phyloP scores from a whole-genome alignment of 2,329 filamentous ascomycete species.

The Metarhizium robertsii region DNA sequence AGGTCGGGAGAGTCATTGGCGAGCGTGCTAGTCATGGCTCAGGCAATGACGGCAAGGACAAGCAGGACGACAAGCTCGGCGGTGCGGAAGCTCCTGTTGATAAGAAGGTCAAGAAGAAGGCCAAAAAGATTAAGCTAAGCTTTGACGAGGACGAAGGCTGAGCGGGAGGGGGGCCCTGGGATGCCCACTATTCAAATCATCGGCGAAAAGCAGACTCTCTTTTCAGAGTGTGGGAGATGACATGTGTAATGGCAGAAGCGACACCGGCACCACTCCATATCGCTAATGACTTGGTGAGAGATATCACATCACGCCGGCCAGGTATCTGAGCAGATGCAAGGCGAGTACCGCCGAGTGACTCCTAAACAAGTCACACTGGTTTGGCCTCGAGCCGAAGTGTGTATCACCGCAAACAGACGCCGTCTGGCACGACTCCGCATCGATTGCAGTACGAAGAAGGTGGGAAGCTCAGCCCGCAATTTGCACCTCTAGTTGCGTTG shows the following conservation, averaged over 20 bases:
- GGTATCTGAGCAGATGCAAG: neutral
- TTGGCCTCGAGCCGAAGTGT: neutral
- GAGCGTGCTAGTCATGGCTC: slow-evolving; percentile 20
- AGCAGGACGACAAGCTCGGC: slow-evolving; percentile 7
- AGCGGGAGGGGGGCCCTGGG: slow-evolving; percentile 9
- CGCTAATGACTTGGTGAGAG: neutral
- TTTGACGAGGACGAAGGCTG: slow-evolving; percentile 52
- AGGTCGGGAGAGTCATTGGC: slow-evolving; percentile 30
- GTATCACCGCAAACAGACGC: slow-evolving; percentile 2
- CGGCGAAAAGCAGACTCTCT: slow-evolving; percentile 7
- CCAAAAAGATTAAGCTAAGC: slow-evolving; percentile 59
- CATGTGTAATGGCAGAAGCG: neutral
- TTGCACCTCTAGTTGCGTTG: neutral
- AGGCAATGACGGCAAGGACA: slow-evolving; percentile 6
- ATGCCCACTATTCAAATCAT: neutral
- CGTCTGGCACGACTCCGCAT: neutral
- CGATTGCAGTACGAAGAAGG: neutral
- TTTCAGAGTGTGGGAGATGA: neutral
- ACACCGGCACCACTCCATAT: neutral
- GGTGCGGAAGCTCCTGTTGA: slow-evolving; percentile 16
- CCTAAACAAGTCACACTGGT: slow-evolving; percentile 1
- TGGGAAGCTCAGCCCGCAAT: no score
- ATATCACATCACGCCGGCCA: neutral
- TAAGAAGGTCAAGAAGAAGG: slow-evolving; percentile 39
- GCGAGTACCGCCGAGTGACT: neutral